phyloP scores from a whole-genome alignment of 1,284 basidiomycete genomes.

The Trichosporon sp. region DNA sequence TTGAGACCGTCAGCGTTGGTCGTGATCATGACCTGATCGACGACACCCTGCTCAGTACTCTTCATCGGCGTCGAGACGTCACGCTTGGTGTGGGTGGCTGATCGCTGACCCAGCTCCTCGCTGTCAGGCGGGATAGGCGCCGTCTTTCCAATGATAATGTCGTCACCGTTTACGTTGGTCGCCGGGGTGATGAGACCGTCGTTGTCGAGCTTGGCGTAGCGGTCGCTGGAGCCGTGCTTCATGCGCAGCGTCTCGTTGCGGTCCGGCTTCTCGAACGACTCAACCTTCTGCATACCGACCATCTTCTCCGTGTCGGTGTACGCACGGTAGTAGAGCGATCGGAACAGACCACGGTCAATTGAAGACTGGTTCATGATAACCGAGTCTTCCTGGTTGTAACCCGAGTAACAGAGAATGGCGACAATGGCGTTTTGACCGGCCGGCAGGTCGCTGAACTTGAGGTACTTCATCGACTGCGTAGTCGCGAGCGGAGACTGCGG shows the following conservation, averaged over 20 bases:
- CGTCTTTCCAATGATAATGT: conserved; percentile 99
- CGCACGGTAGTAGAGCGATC: conserved; percentile 96
- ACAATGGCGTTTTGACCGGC: conserved; percentile 98
- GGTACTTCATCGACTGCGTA: conserved; percentile 97
- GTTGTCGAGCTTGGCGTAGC: conserved; percentile 94
- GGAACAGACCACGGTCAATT: conserved; percentile 96
- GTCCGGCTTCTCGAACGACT: conserved; percentile 97
- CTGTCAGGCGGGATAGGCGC: conserved; percentile 95
- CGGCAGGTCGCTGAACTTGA: conserved; percentile 95
- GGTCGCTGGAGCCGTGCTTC: conserved; percentile 81
- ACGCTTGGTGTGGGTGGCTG: conserved; percentile 82
- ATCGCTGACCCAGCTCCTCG: conserved; percentile 94
- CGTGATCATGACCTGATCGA: conserved; percentile 96
- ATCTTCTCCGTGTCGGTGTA: conserved; percentile 99
- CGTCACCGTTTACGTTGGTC: conserved; percentile 91
- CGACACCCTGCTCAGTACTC: conserved; percentile 95
- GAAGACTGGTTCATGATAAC: conserved; percentile 99
- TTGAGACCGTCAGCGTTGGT: conserved; percentile 95
- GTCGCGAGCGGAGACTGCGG: conserved; percentile 98
- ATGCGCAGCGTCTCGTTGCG: conserved; percentile 90
- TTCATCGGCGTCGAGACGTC: conserved; percentile 98
- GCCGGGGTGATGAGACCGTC: conserved; percentile 96
- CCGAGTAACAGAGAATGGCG: conserved; percentile 97
- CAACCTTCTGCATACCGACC: conserved; percentile 85
- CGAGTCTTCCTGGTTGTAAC: conserved; percentile 99